Conservation (phyloP, 768 basidiomycete genomes). For the Hortiboletus flavorubellus region DNA sequence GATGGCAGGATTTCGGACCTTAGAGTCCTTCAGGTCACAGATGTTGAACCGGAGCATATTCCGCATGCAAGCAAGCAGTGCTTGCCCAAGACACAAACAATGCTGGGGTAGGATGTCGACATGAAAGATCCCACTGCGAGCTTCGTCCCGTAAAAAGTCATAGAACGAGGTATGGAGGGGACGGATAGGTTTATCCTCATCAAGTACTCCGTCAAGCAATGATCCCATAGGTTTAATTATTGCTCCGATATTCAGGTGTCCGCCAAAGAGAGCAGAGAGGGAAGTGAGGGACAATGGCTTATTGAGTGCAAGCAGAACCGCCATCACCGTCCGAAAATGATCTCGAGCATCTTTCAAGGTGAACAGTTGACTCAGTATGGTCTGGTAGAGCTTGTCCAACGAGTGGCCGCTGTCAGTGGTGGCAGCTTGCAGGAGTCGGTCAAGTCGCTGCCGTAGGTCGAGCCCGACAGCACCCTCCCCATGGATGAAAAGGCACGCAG, state of each 20-base stretch:
- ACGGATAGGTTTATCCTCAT: background rate
- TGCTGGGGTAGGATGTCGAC: background rate
- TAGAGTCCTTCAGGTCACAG: too few species aligned
- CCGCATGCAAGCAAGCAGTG: too few species aligned
- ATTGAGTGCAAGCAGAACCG: background rate
- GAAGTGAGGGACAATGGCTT: background rate
- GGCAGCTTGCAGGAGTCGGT: background rate
- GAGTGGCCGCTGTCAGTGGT: background rate
- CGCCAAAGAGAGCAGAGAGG: background rate
- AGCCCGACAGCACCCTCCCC: background rate
- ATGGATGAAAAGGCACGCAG: conserved; percentile 10
- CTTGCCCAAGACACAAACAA: background rate
- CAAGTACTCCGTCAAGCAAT: background rate
- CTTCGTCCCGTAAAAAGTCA: background rate
- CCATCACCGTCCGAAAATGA: background rate
- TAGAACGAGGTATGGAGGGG: background rate
- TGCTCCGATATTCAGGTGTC: background rate
- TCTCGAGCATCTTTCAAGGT: background rate
- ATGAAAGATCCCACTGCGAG: background rate
- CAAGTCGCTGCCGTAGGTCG: too few species aligned
- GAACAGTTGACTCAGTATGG: background rate
- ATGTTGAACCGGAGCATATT: too few species aligned
- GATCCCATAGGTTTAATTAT: background rate
- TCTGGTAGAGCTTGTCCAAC: background rate
- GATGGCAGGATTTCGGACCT: background rate